Conservation (phyloP, 768 basidiomycete species). For the Calocybe cyanea region DNA sequence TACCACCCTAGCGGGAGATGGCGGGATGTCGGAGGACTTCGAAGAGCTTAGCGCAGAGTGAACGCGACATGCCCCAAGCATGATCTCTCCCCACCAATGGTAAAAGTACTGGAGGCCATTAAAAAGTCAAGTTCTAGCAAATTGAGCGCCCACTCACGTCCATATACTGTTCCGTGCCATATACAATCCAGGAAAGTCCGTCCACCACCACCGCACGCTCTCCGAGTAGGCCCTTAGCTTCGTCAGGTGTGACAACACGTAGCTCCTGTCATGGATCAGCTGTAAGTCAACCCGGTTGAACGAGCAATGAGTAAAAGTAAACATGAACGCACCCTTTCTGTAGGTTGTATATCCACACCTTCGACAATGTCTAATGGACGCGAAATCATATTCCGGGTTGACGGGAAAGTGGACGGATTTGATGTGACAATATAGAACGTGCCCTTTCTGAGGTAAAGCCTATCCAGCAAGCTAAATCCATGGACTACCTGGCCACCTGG, state of each 20-base stretch:
- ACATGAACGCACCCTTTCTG: conserved; percentile 21
- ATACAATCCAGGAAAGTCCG: conserved; percentile 17
- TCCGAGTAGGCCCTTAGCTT: conserved; percentile 17
- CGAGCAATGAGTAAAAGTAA: not conserved
- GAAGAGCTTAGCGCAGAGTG: conserved; percentile 11
- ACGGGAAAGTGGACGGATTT: conserved; percentile 37
- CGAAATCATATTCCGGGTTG: conserved; percentile 39
- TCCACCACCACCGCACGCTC: conserved; percentile 13
- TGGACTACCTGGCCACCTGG: conserved; percentile 38
- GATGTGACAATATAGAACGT: conserved; percentile 65
- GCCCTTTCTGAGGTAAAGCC: conserved; percentile 72
- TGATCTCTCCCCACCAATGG: conserved; percentile 26
- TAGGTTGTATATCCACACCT: conserved; percentile 23
- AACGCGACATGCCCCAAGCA: conserved; percentile 21
- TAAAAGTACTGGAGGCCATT: conserved; percentile 17
- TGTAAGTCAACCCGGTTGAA: too few relatives aligned
- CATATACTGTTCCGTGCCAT: conserved; percentile 23
- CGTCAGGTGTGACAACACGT: conserved; percentile 12
- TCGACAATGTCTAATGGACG: conserved; percentile 21
- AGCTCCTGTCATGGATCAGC: conserved; percentile 14
- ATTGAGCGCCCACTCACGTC: conserved; percentile 7
- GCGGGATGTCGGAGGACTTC: not conserved
- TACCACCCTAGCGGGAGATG: conserved; percentile 18
- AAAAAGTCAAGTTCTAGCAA: not conserved
- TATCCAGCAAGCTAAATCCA: conserved; percentile 73